Evolutionary conservation across 1,284 basidiomycete species (phyloP), one percentile per base, ranked within the genome.

Genomic region (Trametes polyzona): DNA sequence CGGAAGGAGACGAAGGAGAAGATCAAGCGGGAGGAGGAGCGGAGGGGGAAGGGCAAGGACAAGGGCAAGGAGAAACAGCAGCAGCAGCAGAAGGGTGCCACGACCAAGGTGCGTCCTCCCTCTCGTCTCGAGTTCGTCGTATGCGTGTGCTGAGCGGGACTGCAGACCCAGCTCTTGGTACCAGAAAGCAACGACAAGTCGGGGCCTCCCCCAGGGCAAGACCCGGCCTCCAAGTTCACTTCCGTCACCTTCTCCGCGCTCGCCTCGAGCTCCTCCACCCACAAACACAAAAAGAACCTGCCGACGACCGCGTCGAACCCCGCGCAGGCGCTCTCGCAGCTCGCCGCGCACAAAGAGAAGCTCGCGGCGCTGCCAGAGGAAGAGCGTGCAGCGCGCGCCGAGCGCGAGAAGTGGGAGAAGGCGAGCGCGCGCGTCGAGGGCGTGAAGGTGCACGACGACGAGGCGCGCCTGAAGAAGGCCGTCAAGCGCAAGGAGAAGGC

Each of bases 401-500:
- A 95, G 69, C 80, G 81, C 57, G 88, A 94, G 57, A 84, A 87
- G 65, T 96, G 94, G 92, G 84, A 86, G 51, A 95, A 95, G 74
- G 93, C 94, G 0, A 85, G 88, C 67, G 87, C 92, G 37, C 80
- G 92, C 46, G 78, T 95, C 58, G 89, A 90, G 43, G 95, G 95
- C 4, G 86, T 87, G 40, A 97, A 96, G 74, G 86, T 97, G 27
- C 83, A 83, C 48, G 95, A 97, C 67, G 90, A 95, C 64, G 91
- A 93, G 69, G 72, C 65, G 4, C 78, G 88, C 46, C 73, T 98
- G 65, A 95, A 95, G 78, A 96, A 96, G 77, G 93, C 93, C 23
- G 86, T 84, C 10, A 96, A 96, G 80, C 79, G 91, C 71, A 88
- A 90, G 66, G 95, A 96, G 74, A 95, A 95, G 74, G 85, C 86